Conservation (phyloP, 805 yeast species). For the Kodamaea hsintzibuensis region DNA sequence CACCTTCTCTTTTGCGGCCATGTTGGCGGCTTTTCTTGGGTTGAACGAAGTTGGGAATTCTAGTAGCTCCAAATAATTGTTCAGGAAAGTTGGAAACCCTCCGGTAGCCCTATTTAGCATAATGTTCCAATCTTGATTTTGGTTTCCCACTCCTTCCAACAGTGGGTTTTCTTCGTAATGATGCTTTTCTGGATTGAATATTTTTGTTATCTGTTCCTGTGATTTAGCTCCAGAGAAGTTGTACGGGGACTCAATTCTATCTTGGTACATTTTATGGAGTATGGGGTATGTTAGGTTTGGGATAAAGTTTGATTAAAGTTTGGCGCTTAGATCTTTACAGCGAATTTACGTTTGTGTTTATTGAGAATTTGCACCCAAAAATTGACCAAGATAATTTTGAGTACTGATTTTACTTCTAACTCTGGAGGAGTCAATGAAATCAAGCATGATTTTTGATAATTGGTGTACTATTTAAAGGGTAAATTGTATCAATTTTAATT, state of each 20-base stretch:
- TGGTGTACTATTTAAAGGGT: too few species aligned
- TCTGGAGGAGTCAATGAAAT: too few species aligned
- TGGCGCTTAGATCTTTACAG: neutral
- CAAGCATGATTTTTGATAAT: too few species aligned
- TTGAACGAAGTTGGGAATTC: slow-evolving; percentile 39
- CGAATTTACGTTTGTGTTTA: slow-evolving; percentile 1
- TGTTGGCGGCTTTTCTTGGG: slow-evolving; percentile 62
- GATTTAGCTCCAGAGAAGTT: neutral
- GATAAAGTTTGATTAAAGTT: neutral
- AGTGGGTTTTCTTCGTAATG: neutral
- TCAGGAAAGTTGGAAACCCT: neutral
- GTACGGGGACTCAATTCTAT: neutral
- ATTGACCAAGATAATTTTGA: too few species aligned
- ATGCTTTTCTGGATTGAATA: neutral
- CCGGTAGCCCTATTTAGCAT: neutral
- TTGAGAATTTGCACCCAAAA: neutral
- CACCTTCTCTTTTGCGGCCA: slow-evolving; percentile 69
- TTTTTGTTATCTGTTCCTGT: neutral
- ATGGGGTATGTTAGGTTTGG: neutral
- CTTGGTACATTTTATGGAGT: neutral
- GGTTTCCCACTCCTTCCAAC: neutral
- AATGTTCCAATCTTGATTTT: neutral
- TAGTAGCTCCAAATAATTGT: neutral
- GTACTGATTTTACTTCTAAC: too few species aligned
- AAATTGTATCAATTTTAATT: too few species aligned